Percentiles rank a stretch among this genome's conserved stretches.
These are phyloP conservation scores for Tolypocladium endophyticum DNA, from an alignment of 2,329 filamentous ascomycete species.

Conservation along the genomic window DNA sequence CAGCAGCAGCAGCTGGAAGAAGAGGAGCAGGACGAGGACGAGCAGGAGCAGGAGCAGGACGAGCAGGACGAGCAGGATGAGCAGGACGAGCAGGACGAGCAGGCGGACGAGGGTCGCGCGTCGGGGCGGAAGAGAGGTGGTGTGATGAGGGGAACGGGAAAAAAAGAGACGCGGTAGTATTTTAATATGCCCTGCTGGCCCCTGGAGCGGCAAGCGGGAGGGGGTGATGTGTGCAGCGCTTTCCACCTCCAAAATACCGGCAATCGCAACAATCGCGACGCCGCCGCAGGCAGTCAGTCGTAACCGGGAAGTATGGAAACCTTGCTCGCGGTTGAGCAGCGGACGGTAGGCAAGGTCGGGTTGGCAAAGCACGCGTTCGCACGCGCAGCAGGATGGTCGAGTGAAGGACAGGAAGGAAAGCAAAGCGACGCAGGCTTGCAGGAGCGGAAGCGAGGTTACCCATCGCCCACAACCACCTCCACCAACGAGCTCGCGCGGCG, in stretches of 20 bases:
- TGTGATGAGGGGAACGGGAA: background rate
- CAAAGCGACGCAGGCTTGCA: background rate
- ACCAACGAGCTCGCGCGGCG: background rate
- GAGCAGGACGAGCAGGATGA: background rate
- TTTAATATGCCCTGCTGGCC: background rate
- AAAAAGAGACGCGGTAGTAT: background rate
- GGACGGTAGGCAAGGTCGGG: too few species aligned
- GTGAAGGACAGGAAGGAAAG: background rate
- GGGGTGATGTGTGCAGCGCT: background rate
- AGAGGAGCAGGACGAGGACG: background rate
- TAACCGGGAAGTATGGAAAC: background rate
- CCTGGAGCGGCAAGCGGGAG: background rate
- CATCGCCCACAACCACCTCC: background rate
- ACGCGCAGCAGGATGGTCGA: too few species aligned
- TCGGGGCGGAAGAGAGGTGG: background rate
- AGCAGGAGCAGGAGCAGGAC: background rate
- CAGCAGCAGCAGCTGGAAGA: background rate
- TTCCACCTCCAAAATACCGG: background rate
- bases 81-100: background rate
- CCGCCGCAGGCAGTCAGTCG: background rate
- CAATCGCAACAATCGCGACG: background rate
- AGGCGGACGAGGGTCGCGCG: background rate
- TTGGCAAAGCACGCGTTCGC: too few species aligned
- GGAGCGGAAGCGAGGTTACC: background rate
- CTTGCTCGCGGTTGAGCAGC: background rate